Base-by-base conservation (phyloP, 2,329 filamentous ascomycete species). In the Aspergillus sp. region DNA sequence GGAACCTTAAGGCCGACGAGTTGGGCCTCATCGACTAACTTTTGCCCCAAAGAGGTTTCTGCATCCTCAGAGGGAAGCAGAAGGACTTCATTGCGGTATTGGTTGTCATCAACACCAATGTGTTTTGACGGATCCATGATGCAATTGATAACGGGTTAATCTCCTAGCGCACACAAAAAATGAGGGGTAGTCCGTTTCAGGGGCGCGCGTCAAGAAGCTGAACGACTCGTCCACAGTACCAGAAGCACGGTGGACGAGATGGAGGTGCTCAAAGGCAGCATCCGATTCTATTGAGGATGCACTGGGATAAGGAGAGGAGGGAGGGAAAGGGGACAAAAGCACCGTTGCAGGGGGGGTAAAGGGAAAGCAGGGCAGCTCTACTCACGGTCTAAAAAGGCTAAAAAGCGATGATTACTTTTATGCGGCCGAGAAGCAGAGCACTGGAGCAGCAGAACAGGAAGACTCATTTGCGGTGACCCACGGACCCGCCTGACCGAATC, bases 41-140 rank as follows among this genome's bases (percentile, higher is more conserved):
- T 51, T 45, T 67, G 62, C 50, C 70, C 66, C 32, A 62, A 55
- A 45, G 60, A 60, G 43, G 61, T 54, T 52, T 72, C 69, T 8
- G 62, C 60, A 44, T 66, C 58, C 31, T 56, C 54, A n/a, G 62
- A 57, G 19, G 53, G 40, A 28, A 67, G 52, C 4, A 47, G 51
- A 26, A 71, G 62, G 37, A 71, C 67, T 31, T 62, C 57, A 13
- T 42, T 47, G 44, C 66, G 62, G 53, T 71, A 71, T 51, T 58
- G 54, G 39, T 57, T 55, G 44, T 68, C 61, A 44, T 70, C 67
- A 35, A 69, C 47, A 30, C 37, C 47, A 33, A 42, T 30, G 34
- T 34, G 27, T n/a, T 53, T 42, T 26, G 39, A 41, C 27, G 49
- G 41, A 36, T 54, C 54, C 59, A 62, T 62, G 37, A 37, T 53